Conservation (phyloP, 1,139 yeast species). For the Lodderomyces elongisporus region DNA sequence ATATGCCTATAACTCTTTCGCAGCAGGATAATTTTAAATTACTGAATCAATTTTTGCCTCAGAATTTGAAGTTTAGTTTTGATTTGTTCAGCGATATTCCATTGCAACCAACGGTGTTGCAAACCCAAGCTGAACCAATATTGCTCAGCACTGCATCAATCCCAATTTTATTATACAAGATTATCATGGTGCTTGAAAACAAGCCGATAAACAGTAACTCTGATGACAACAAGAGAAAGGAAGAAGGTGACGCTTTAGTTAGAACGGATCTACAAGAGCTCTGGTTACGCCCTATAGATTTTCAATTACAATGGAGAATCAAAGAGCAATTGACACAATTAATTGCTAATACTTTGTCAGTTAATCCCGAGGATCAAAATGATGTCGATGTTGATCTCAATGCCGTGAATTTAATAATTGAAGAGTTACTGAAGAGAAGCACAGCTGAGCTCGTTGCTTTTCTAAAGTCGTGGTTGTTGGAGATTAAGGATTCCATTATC, state of each 20-base stretch:
- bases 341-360: slow-evolving; percentile 15
- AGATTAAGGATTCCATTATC: slow-evolving; percentile 40
- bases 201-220: too few relatives aligned
- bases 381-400: not conserved
- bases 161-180: not conserved
- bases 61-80: slow-evolving; percentile 35
- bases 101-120: slow-evolving; percentile 30
- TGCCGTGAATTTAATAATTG: slow-evolving; percentile 14
- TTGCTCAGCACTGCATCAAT: slow-evolving; percentile 5
- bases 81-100: slow-evolving; percentile 41
- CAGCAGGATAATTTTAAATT: not conserved
- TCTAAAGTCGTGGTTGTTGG: slow-evolving; percentile 39
- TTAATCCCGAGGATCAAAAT: not conserved
- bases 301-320: slow-evolving; percentile 30
- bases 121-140: slow-evolving; percentile 6
- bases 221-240: not conserved
- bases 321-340: slow-evolving; percentile 27
- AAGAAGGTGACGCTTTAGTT: slow-evolving; percentile 1
- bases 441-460: slow-evolving; percentile 24
- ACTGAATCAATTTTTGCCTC: slow-evolving; percentile 20
- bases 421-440: slow-evolving; percentile 6
- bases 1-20: slow-evolving; percentile 16
- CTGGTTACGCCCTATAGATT: slow-evolving; percentile 34
- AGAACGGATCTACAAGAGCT: slow-evolving; percentile 4
- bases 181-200: not conserved